Evolutionary conservation across 1,284 basidiomycete genomes (phyloP), one percentile per base, ranked within the genome.

Genomic region (Ceratobasidium sp.): DNA sequence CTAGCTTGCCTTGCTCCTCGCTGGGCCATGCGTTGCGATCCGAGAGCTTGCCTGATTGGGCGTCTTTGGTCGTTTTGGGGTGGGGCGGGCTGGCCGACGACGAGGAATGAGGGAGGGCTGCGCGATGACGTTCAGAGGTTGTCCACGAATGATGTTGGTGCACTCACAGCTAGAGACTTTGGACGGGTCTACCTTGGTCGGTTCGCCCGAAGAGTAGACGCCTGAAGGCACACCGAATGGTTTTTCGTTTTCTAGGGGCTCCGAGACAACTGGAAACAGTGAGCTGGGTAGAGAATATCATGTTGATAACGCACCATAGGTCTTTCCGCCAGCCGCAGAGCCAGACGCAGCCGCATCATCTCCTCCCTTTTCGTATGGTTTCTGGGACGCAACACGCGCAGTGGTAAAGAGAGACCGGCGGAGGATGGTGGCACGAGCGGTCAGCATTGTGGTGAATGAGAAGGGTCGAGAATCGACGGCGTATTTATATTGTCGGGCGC

Each of bases 11-110:
- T 32, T 64, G 34, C 29, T 70, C 49, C 34, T 70, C 56, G 52
- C 56, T 70, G 22, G 69, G 69, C 69, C 69, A 65, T 2, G 40
- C 42, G 42, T 70, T 70, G 20, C 60, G 52, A 7, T 65, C 62
- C 5, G 60, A 49, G 10, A 70, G 58, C 3, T 70, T 58, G 13
- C 60, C 69, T 15, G 38, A 35, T n/a, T 34, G 31, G 1, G 65
- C 65, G 34, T 68, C 50, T 47, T 56, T 55, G 20, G 29, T 49
- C 13, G 29, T 32, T n/a, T 52, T 68, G 13, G 53, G 65, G 22
- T 68, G 65, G 20, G 53, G 50, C n/a, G 65, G 65, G 17, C 38
- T 45, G 3, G 38, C 38, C 4, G 65, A 68, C 12, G 65, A 52
- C 3, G 65, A 68, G 1, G 65, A 68, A 15, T 0, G 53, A 35